These are phyloP conservation scores for Pseudoturritis turrita DNA, from an alignment of 345 rosid species.

Conservation along the genomic window DNA sequence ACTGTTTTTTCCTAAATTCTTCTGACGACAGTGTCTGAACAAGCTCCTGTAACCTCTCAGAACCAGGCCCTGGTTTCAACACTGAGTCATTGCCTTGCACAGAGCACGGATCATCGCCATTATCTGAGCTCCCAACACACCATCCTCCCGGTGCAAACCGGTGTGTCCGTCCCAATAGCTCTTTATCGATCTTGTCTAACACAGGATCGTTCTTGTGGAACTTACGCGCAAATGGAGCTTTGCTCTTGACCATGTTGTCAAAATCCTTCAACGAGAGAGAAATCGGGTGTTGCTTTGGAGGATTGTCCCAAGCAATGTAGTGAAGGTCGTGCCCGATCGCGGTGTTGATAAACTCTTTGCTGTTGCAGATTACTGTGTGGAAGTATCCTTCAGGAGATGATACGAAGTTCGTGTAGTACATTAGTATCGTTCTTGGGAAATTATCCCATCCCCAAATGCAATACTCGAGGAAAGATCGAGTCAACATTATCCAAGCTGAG, in stretches of 20 bases:
- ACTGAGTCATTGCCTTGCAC: conserved; percentile 53
- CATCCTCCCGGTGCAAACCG: conserved; percentile 77
- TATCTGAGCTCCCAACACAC: conserved; percentile 62
- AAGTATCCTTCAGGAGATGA: conserved; percentile 98
- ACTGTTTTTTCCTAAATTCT: conserved; percentile 51
- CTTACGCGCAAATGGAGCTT: conserved; percentile 86
- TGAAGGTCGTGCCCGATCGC: conserved; percentile 83
- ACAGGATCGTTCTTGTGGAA: conserved; percentile 73
- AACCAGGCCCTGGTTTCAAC: conserved; percentile 77
- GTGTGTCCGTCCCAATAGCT: conserved; percentile 55
- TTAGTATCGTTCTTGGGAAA: conserved; percentile 70
- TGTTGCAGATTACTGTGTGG: conserved; percentile 83
- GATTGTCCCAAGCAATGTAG: conserved; percentile 94
- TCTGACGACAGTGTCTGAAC: conserved; percentile 52
- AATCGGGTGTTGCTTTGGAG: conserved; percentile 89
- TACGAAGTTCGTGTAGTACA: conserved; percentile 81
- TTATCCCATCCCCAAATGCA: conserved; percentile 93
- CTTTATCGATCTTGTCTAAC: conserved; percentile 76
- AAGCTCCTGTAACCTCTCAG: conserved; percentile 54
- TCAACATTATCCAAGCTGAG: conserved; percentile 82
- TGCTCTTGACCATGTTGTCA: conserved; percentile 73
- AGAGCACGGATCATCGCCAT: conserved; percentile 60
- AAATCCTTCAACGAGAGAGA: conserved; percentile 62
- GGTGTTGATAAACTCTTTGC: conserved; percentile 52
- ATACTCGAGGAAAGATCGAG: conserved; percentile 68